Base-by-base conservation (phyloP, 1,284 basidiomycete species). In the Ustilago tritici region DNA sequence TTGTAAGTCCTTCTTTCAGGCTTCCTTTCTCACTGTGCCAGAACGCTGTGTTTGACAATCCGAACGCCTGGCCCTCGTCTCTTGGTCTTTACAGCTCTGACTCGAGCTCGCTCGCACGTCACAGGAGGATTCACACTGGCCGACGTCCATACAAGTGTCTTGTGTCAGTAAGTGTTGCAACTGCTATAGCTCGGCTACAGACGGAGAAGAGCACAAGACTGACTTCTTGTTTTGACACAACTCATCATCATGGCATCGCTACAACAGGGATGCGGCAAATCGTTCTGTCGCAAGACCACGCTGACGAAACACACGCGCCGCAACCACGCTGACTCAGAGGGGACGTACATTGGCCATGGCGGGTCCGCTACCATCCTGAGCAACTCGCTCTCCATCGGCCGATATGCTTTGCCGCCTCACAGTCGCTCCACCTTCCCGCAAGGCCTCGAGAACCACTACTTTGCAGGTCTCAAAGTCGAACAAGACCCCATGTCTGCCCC, bases 111-210 rank as follows among this genome's bases (percentile, higher is more conserved):
- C 86, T 90, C 12, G 89, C 89, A 28, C 87, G 90, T n/a, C 90
- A 90, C 75, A 90, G 93, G 65, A 90, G 93, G 75, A 93, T 92
- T 17, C 93, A 95, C 81, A 88, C 83, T 54, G 87, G 89, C 50
- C 72, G 82, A 47, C 76, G 87, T 5, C 86, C 87, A 0, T 86
- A 87, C 80, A 81, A 79, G 54, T 88, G 87, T 63, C 65, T 80
- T 1, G 79, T 79, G 0, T 36, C 77, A 9, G 76, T 74, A 55
- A 70, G 75, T 67, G 49, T 11, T 15, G 2, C 31, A 32, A 10
- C 11, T 15, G 23, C 11, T 41, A 28, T 28, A 28, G 11, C 11
- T 15, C n/a, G 19, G n/a, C 43, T 15, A 19, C n/a, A 46, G 19
- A 15, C n/a, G 7, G 11, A 46, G 19, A 4, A 19, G n/a, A 46